Percentiles rank a stretch among this genome's conserved stretches.
These are phyloP conservation scores for Ganoderma resinaceum DNA, from an alignment of 1,284 basidiomycete species.

Conservation along the genomic window DNA sequence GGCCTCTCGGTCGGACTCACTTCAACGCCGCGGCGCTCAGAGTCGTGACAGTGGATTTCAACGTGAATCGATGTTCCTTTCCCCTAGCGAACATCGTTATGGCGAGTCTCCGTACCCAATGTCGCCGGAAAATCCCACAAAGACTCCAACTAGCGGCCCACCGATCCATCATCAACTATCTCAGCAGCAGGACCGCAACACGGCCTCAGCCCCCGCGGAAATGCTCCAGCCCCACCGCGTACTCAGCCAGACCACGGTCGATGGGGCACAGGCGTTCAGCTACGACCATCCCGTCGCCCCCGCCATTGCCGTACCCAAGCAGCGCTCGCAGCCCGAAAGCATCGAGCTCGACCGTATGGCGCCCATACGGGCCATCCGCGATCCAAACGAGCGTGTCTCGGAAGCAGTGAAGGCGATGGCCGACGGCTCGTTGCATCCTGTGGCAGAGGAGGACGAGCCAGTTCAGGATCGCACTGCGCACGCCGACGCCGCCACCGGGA, in stretches of 20 bases:
- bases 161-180: not conserved
- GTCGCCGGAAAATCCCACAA: conserved; percentile 24
- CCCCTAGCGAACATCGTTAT: conserved; percentile 49
- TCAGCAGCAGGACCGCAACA: conserved; percentile 26
- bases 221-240: conserved; percentile 48
- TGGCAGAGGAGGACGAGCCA: conserved; percentile 37
- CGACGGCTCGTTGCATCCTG: conserved; percentile 27
- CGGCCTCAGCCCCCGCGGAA: conserved; percentile 60
- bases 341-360: conserved; percentile 54
- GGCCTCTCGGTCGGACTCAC: conserved; percentile 57
- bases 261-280: conserved; percentile 36
- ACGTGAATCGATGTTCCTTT: conserved; percentile 42
- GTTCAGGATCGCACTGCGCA: not conserved
- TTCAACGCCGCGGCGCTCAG: conserved; percentile 33
- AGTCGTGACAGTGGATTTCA: conserved; percentile 30
- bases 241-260: conserved; percentile 35
- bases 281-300: conserved; percentile 37
- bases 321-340: conserved; percentile 24
- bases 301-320: conserved; percentile 17
- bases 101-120: conserved; percentile 46
- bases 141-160: not conserved
- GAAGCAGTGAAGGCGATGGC: conserved; percentile 21
- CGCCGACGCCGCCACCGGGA: conserved; percentile 5
- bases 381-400: conserved; percentile 15
- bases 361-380: conserved; percentile 48